A percentile compares a stretch with the other conserved stretches of the same genome.
Evolutionary conservation across 371 early-diverging fungal genomes (phyloP).

Genomic region (Lichtheimia ornata): DNA sequence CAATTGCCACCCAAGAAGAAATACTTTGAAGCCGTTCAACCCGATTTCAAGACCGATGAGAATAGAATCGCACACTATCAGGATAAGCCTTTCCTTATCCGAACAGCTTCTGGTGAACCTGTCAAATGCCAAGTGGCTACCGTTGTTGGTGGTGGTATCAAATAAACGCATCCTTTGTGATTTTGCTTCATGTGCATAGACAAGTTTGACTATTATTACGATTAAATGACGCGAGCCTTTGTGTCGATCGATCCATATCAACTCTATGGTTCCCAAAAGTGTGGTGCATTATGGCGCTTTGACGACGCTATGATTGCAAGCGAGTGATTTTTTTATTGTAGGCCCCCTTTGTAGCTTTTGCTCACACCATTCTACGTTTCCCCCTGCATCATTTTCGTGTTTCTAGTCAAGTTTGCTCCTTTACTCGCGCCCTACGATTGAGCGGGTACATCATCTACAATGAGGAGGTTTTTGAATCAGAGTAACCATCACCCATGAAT

Average conservation of each 20-base stretch:
- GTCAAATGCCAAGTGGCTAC: conserved; percentile 60
- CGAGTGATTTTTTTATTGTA: no score
- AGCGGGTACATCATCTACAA: no score
- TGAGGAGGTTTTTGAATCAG: no score
- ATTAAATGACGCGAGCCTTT: neutral
- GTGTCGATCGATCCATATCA: neutral
- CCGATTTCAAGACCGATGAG: conserved; percentile 84
- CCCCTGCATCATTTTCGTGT: no score
- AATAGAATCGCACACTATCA: conserved; percentile 74
- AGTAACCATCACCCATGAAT: no score
- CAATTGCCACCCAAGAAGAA: conserved; percentile 97
- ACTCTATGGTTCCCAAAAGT: no score
- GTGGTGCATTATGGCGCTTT: no score
- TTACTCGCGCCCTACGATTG: no score
- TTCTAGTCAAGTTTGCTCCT: no score
- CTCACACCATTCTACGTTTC: no score
- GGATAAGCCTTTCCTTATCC: conserved; percentile 63
- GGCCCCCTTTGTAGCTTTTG: no score
- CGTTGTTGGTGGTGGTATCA: conserved; percentile 73
- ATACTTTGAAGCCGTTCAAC: conserved; percentile 95
- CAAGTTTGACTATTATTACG: neutral
- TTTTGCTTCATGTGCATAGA: neutral
- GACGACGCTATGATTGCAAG: no score
- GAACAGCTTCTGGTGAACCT: conserved; percentile 60
- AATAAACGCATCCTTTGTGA: conserved; percentile 51